Evolutionary conservation across 345 rosid genomes (phyloP).

Genomic region (Capsella bursapastoris): DNA sequence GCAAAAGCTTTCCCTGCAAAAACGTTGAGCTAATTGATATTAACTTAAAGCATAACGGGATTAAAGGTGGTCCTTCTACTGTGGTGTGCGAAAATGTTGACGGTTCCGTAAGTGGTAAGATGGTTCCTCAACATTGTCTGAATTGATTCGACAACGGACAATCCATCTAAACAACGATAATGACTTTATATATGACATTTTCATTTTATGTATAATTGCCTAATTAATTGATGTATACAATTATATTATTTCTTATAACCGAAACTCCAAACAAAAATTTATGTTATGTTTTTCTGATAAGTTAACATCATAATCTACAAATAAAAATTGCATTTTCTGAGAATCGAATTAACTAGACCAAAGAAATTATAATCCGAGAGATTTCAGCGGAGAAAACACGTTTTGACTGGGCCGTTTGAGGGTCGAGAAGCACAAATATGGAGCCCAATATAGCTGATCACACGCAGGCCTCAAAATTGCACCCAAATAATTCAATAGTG

Average conservation of each 20-base stretch:
- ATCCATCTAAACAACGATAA: not conserved
- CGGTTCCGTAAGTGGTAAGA: slow-evolving; percentile 27
- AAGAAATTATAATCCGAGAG: not conserved
- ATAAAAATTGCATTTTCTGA: not conserved
- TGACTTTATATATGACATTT: not conserved
- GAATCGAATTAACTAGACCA: not conserved
- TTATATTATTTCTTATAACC: not conserved
- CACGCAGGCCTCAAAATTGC: too few species aligned
- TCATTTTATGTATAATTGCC: not conserved
- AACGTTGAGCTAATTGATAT: slow-evolving; percentile 43
- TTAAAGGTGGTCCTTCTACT: slow-evolving; percentile 13
- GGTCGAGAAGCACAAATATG: too few species aligned
- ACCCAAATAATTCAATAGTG: too few species aligned
- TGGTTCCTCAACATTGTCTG: slow-evolving; percentile 26
- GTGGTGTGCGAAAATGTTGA: slow-evolving; percentile 38
- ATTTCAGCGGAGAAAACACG: too few species aligned
- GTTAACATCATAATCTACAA: not conserved
- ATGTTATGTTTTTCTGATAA: not conserved
- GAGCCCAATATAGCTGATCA: too few species aligned
- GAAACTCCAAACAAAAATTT: not conserved
- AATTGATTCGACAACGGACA: not conserved
- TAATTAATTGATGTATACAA: too few species aligned
- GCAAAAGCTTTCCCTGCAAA: slow-evolving; percentile 40
- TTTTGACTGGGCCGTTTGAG: too few species aligned
- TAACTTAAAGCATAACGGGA: slow-evolving; percentile 9